Percentiles rank a stretch among this genome's conserved stretches.
These are phyloP conservation scores for Astrothelium macrocarpum DNA, from an alignment of 495 filamentous ascomycete genomes.

Conservation along the genomic window DNA sequence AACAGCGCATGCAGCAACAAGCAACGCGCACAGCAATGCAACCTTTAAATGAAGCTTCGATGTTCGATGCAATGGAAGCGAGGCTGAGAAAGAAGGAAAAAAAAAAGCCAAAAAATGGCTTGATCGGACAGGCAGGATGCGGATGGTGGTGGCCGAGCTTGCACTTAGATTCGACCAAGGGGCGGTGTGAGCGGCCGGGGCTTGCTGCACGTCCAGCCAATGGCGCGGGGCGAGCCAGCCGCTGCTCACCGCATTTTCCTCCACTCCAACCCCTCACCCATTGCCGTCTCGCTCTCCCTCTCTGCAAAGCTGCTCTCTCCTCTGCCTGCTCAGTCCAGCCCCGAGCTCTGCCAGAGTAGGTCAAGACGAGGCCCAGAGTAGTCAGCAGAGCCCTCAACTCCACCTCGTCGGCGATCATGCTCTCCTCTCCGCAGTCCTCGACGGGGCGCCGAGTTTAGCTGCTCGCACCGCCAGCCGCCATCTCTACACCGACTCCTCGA, in stretches of 20 bases:
- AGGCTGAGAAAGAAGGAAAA: no score
- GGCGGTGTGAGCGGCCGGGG: neutral
- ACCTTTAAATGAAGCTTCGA: no score
- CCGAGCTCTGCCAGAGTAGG: neutral
- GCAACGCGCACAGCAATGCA: no score
- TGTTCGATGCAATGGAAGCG: no score
- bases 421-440: slow-evolving; percentile 7
- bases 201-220: neutral
- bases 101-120: no score
- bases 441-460: slow-evolving; percentile 6
- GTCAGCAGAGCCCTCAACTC: neutral
- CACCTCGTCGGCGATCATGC: slow-evolving; percentile 6
- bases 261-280: neutral
- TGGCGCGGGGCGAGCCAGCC: neutral
- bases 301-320: neutral
- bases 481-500: neutral
- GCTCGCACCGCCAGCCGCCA: slow-evolving; percentile 3
- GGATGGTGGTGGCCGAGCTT: no score
- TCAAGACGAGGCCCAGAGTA: no score
- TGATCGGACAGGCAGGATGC: neutral
- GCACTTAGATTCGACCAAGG: neutral
- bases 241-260: neutral
- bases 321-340: neutral
- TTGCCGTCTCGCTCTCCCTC: neutral
- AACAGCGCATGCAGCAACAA: neutral